phyloP scores from a whole-genome alignment of 768 basidiomycete species.

The Mycena indigotica region DNA sequence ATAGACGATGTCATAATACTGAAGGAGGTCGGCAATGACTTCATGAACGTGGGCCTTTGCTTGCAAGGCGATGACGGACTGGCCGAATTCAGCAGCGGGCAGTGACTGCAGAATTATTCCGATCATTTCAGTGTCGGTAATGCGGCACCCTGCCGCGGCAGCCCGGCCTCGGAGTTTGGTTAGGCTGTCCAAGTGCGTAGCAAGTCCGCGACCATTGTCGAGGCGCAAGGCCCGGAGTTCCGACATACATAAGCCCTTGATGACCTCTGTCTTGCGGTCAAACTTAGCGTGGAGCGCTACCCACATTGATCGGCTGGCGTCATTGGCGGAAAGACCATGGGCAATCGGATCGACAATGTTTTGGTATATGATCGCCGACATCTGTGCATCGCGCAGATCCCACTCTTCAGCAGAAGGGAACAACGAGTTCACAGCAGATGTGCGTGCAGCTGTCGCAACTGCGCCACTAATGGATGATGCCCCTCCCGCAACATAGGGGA shows the following conservation, averaged over 20 bases:
- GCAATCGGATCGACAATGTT: conserved; percentile 9
- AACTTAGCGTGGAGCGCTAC: conserved; percentile 1
- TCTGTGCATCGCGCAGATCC: conserved; percentile 7
- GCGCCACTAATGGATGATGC: not conserved
- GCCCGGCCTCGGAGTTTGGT: not conserved
- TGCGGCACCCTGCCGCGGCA: not conserved
- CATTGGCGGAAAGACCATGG: not conserved
- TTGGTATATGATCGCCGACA: conserved; percentile 5
- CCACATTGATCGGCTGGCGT: conserved; percentile 2
- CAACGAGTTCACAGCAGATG: conserved; percentile 1
- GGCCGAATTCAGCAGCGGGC: conserved; percentile 4
- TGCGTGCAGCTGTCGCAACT: not conserved
- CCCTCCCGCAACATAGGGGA: not conserved
- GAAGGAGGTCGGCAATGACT: not conserved
- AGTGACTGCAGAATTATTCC: conserved; percentile 13
- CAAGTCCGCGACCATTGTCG: not conserved
- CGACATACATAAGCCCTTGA: not conserved
- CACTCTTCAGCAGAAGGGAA: conserved; percentile 9
- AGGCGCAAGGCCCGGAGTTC: not conserved
- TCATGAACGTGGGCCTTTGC: not conserved
- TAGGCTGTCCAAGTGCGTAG: conserved; percentile 8
- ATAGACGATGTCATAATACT: conserved; percentile 7
- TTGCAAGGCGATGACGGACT: not conserved
- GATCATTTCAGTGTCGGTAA: conserved; percentile 2
- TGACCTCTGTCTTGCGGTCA: conserved; percentile 5